phyloP scores from a whole-genome alignment of 2,329 filamentous ascomycete species.

The Sporothrix variecibatus region DNA sequence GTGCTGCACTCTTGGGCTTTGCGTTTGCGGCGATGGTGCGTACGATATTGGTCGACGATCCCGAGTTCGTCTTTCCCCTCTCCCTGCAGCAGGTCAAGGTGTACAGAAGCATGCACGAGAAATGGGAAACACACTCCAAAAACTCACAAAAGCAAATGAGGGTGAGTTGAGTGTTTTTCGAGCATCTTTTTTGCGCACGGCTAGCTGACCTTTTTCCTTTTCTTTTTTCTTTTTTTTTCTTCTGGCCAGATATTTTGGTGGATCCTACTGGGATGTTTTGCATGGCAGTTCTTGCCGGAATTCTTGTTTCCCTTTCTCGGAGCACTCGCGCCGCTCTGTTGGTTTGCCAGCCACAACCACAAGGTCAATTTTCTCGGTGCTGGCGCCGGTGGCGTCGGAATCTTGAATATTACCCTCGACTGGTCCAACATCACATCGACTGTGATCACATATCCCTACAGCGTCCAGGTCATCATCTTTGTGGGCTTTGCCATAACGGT shows the following conservation, averaged over 20 bases:
- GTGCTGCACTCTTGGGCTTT: slow-evolving; percentile 30
- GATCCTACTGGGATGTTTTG: slow-evolving; percentile 24
- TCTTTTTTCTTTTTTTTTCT: background rate
- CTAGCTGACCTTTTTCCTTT: background rate
- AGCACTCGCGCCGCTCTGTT: slow-evolving; percentile 32
- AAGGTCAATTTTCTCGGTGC: slow-evolving; percentile 33
- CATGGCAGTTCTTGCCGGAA: slow-evolving; percentile 33
- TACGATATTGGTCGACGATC: slow-evolving; percentile 31
- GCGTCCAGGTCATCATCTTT: slow-evolving; percentile 32
- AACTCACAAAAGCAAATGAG: background rate
- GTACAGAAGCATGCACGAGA: slow-evolving; percentile 31
- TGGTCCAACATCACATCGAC: slow-evolving; percentile 34
- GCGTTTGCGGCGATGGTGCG: slow-evolving; percentile 32
- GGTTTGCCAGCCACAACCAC: slow-evolving; percentile 32
- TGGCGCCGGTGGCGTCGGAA: slow-evolving; percentile 29
- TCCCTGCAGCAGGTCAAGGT: slow-evolving; percentile 32
- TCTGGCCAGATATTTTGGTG: slow-evolving; percentile 25
- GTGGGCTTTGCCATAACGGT: slow-evolving; percentile 29
- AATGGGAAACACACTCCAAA: slow-evolving; percentile 22
- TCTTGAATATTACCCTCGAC: slow-evolving; percentile 32
- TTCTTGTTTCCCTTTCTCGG: slow-evolving; percentile 31
- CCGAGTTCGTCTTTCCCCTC: slow-evolving; percentile 32
- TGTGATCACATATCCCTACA: slow-evolving; percentile 31
- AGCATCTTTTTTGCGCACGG: background rate
- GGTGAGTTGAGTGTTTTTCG: background rate